Evolutionary conservation across 768 basidiomycete species (phyloP), one percentile per base, ranked within the genome.

Genomic region (Phaeotremella skinneri): DNA sequence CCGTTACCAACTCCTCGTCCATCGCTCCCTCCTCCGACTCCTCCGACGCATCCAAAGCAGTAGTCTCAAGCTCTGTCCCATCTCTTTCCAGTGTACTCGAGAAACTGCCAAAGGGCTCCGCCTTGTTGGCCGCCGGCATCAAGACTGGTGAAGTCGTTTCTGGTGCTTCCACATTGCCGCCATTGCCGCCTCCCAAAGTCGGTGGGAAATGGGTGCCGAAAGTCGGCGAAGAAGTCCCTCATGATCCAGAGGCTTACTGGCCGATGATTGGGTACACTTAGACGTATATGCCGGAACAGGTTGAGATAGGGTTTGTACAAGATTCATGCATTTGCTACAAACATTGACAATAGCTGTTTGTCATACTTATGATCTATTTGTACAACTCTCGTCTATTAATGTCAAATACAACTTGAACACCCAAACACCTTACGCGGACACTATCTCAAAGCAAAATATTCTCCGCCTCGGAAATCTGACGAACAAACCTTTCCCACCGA

Each of bases 171-270:
- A 85, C 81, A 43, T 81, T 91, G 21, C 91, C 91, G 13, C 91
- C 91, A 25, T 78, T 79, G 2, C 80, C 89, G n/a, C 85, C 90
- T 20, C 82, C 79, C 1, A 37, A 49, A 30, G 13, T 55, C 1
- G 82, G 83, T 79, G 83, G 82, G 75, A 84, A 83, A 58, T 96
- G 92, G 92, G 78, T 80, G 34, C 88, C 91, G 3, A 78, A 85
- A 72, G 78, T 81, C 42, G 84, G 87, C 1, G 84, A 84, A 2
- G 84, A 88, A 68, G 85, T 89, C n/a, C 91, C 91, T 20, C 90
- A 92, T 71, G 85, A 86, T 59, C 85, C 86, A 43, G 76, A 86
- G 69, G 80, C 87, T 2, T 92, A 92, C 78, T 94, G 90, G 68
- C 78, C 78, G 11, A 79, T 79, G 78, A 66, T 74, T 26, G 68